Evolutionary conservation across 805 yeast genomes (phyloP).

Genomic region (Candida vartiovaarae): DNA sequence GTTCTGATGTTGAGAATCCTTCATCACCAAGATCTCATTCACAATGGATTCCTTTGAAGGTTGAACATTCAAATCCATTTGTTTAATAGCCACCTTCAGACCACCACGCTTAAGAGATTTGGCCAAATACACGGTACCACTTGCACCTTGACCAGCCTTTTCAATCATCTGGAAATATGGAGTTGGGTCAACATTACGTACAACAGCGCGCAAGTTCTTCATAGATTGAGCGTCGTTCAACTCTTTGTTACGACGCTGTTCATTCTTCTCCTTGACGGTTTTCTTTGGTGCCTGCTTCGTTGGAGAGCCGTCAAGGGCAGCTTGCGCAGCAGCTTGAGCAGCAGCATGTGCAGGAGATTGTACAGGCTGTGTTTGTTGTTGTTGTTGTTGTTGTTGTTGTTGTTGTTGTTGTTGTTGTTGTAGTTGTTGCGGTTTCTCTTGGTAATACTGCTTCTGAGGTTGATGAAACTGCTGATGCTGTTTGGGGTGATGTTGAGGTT

Average conservation of each 20-base stretch:
- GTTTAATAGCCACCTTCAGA: constrained; percentile 87
- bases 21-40: constrained; percentile 94
- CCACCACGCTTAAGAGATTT: constrained; percentile 50
- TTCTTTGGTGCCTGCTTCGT: constrained; percentile 16
- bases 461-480: constrained; percentile 9
- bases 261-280: constrained; percentile 29
- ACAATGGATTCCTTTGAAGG: constrained; percentile 93
- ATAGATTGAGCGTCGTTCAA: constrained; percentile 85
- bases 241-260: constrained; percentile 48
- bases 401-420: constrained; percentile 8
- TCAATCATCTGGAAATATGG: constrained; percentile 69
- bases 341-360: constrained; percentile 18
- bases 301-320: constrained; percentile 24
- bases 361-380: constrained; percentile 4
- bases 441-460: not conserved
- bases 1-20: constrained; percentile 88
- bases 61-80: constrained; percentile 86
- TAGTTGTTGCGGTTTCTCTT: not conserved
- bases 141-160: constrained; percentile 96
- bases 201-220: constrained; percentile 75
- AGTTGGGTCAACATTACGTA: constrained; percentile 79
- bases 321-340: constrained; percentile 31
- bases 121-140: constrained; percentile 91
- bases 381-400: constrained; percentile 11
- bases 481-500: constrained; percentile 23